A percentile compares a stretch with the other conserved stretches of the same genome.
Conservation (phyloP, 139 green algal species). For the Trebouxia sp. region DNA sequence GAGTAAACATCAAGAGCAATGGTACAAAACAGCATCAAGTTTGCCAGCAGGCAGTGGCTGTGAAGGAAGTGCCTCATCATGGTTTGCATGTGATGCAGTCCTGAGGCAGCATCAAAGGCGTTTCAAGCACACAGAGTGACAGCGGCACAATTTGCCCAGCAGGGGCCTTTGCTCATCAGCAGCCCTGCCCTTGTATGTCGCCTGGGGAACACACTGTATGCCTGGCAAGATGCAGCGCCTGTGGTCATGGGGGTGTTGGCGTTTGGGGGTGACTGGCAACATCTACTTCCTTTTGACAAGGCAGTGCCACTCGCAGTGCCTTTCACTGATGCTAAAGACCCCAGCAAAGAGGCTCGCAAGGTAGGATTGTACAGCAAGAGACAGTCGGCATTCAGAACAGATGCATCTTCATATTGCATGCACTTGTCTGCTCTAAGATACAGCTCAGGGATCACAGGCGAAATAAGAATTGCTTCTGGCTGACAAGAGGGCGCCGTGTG, state of each 20-base stretch:
- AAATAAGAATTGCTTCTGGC: too few species aligned
- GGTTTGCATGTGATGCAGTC: neutral
- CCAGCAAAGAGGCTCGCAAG: neutral
- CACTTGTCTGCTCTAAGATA: too few species aligned
- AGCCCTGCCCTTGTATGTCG: neutral
- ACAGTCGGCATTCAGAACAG: too few species aligned
- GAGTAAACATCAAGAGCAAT: too few species aligned
- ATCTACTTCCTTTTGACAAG: neutral
- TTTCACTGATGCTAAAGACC: neutral
- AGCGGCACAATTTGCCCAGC: neutral
- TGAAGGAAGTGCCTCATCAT: too few species aligned
- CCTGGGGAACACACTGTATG: neutral
- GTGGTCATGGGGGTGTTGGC: slow-evolving; percentile 10
- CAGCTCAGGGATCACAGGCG: too few species aligned
- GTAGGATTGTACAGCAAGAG: neutral
- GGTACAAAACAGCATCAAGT: too few species aligned
- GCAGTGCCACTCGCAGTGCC: neutral
- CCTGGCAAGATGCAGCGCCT: neutral
- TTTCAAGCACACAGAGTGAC: neutral
- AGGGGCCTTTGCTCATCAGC: neutral
- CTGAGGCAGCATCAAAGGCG: neutral
- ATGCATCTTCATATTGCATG: too few species aligned
- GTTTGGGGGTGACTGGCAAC: slow-evolving; percentile 4
- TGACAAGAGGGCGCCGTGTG: too few species aligned
- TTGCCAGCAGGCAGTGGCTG: too few species aligned